A percentile compares a stretch with the other conserved stretches of the same genome.
phyloP scores from a whole-genome alignment of 164 flowering plant genomes.

The Akebia trifoliata region DNA sequence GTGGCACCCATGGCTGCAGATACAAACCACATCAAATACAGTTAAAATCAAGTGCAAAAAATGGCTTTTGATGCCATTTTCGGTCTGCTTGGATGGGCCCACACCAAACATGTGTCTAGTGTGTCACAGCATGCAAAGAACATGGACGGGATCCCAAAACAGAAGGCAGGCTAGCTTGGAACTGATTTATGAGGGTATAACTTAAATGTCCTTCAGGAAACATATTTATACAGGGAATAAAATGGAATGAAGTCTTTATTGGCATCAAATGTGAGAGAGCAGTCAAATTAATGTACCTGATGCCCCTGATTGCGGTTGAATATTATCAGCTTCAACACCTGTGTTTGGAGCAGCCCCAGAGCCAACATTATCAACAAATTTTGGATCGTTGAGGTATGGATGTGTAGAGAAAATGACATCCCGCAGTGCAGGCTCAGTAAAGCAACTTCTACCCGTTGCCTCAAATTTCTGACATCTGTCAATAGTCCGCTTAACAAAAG shows the following conservation, averaged over 20 bases:
- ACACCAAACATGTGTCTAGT: neutral
- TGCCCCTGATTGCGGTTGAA: slow-evolving; percentile 32
- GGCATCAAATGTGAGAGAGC: slow-evolving; percentile 9
- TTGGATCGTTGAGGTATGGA: slow-evolving; percentile 28
- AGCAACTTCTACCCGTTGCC: slow-evolving; percentile 56
- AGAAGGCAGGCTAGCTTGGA: no score
- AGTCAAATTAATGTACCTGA: slow-evolving; percentile 32
- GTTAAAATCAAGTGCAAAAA: neutral
- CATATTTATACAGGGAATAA: no score
- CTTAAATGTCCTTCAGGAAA: no score
- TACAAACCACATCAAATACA: neutral
- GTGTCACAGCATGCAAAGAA: neutral
- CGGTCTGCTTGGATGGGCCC: neutral
- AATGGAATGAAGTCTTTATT: neutral
- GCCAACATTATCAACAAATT: slow-evolving; percentile 30
- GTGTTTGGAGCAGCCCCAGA: slow-evolving; percentile 34
- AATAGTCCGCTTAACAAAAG: slow-evolving; percentile 62
- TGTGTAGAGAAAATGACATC: slow-evolving; percentile 42
- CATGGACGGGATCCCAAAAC: no score
- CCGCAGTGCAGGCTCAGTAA: slow-evolving; percentile 49
- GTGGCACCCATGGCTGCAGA: slow-evolving; percentile 28
- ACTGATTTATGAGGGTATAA: no score
- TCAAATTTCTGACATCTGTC: slow-evolving; percentile 57
- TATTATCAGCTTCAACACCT: slow-evolving; percentile 26
- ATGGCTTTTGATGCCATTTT: neutral